These are phyloP conservation scores for Beauveria pseudobassiana DNA, from an alignment of 2,329 filamentous ascomycete genomes.

Conservation along the genomic window DNA sequence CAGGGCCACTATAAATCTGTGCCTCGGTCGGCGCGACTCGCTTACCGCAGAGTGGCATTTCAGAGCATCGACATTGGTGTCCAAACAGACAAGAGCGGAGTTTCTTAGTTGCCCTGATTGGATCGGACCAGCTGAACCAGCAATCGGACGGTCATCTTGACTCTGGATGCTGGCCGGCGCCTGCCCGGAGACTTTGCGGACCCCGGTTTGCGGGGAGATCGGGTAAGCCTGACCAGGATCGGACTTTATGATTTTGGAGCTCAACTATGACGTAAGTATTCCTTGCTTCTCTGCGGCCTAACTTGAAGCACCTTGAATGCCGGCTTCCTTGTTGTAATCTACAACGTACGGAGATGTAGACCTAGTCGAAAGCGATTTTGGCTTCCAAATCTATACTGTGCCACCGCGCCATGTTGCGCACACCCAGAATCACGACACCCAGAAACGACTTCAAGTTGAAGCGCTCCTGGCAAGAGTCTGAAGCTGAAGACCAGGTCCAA, in stretches of 20 bases:
- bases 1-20: neutral
- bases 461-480: no score
- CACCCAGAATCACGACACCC: no score
- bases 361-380: no score
- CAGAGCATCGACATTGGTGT: neutral
- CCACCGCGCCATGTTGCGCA: no score
- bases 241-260: neutral
- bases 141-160: neutral
- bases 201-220: neutral
- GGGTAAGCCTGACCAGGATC: neutral
- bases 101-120: neutral
- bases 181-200: neutral
- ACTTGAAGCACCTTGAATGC: no score
- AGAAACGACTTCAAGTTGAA: no score
- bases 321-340: no score
- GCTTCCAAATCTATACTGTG: no score
- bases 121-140: neutral
- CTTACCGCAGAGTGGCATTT: no score
- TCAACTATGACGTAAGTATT: neutral
- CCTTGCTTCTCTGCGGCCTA: no score
- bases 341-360: no score
- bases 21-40: neutral
- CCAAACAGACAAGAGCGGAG: neutral
- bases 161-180: neutral
- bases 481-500: no score